Evolutionary conservation across 345 rosid genomes (phyloP).

Genomic region (Noccaea caerulescens): DNA sequence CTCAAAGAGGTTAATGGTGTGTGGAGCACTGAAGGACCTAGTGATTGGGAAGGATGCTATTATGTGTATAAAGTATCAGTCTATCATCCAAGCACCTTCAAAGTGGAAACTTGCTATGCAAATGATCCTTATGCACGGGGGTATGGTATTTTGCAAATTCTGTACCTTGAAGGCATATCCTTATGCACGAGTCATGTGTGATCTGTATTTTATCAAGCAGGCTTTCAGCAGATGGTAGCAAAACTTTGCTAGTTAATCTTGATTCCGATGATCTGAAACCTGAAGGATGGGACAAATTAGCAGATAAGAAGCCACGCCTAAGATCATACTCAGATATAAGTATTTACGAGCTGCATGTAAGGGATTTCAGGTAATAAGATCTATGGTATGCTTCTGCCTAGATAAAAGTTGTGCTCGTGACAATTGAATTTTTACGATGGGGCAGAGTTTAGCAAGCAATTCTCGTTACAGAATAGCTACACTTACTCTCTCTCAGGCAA

Average conservation of each 20-base stretch:
- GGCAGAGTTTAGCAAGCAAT: conserved; percentile 10
- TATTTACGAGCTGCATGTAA: conserved; percentile 89
- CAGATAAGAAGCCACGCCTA: conserved; percentile 65
- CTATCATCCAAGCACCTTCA: conserved; percentile 79
- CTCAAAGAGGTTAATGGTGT: conserved; percentile 71
- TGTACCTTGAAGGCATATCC: conserved; percentile 26
- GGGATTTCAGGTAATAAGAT: conserved; percentile 81
- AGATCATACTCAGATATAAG: conserved; percentile 73
- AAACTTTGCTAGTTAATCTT: conserved; percentile 75
- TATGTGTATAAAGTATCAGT: conserved; percentile 77
- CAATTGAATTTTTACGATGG: not conserved
- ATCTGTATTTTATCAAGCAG: conserved; percentile 54
- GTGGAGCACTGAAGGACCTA: conserved; percentile 70
- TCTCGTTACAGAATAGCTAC: not conserved
- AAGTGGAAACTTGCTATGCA: conserved; percentile 77
- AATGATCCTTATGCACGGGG: conserved; percentile 98
- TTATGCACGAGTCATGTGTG: conserved; percentile 24
- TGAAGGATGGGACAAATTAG: conserved; percentile 80
- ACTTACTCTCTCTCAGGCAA: not conserved
- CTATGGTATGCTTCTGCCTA: conserved; percentile 8
- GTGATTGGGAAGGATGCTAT: conserved; percentile 86
- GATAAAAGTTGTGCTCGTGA: not conserved
- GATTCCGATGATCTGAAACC: conserved; percentile 66
- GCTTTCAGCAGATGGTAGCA: conserved; percentile 83
- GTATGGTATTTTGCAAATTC: conserved; percentile 54